A percentile compares a stretch with the other conserved stretches of the same genome.
Conservation (phyloP, 202 grass and related monocot genomes). For the Panicum virgatum region DNA sequence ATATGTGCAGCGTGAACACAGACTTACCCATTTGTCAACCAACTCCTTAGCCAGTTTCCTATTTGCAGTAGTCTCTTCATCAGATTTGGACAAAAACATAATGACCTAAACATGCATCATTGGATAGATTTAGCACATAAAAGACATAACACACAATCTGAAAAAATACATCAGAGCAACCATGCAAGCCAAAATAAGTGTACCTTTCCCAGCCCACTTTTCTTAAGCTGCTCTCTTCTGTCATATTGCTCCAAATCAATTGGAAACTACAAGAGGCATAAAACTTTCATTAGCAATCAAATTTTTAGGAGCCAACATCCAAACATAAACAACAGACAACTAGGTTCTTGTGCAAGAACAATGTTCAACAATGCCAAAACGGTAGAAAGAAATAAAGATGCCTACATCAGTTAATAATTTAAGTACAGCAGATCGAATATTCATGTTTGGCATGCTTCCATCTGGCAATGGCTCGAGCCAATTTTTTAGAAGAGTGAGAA, state of each 20-base stretch:
- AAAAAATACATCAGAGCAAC: slow-evolving; percentile 2
- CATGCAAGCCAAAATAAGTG: not conserved
- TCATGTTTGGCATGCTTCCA: slow-evolving; percentile 93
- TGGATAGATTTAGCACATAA: slow-evolving; percentile 3
- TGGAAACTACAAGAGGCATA: slow-evolving; percentile 65
- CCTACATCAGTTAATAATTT: slow-evolving; percentile 86
- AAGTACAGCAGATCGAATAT: slow-evolving; percentile 84
- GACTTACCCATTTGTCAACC: slow-evolving; percentile 98
- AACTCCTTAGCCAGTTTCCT: slow-evolving; percentile 93
- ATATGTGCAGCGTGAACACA: slow-evolving; percentile 8
- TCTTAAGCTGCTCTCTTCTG: slow-evolving; percentile 94
- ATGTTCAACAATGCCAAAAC: not conserved
- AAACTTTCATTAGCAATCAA: slow-evolving; percentile 35
- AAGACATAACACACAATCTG: slow-evolving; percentile 17
- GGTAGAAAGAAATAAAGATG: slow-evolving; percentile 16
- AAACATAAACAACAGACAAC: slow-evolving; percentile 1
- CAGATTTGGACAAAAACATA: slow-evolving; percentile 98
- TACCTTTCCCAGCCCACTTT: slow-evolving; percentile 96
- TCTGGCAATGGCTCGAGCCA: slow-evolving; percentile 98
- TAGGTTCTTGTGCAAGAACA: not conserved
- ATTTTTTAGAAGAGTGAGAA: slow-evolving; percentile 86
- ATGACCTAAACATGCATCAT: slow-evolving; percentile 63
- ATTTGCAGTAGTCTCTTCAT: slow-evolving; percentile 95
- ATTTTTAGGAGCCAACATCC: not conserved
- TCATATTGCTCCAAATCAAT: slow-evolving; percentile 91